Percentiles rank a stretch among this genome's conserved stretches.
Conservation (phyloP, 2,329 filamentous ascomycete genomes). For the Cadophora luteo-olivacea region DNA sequence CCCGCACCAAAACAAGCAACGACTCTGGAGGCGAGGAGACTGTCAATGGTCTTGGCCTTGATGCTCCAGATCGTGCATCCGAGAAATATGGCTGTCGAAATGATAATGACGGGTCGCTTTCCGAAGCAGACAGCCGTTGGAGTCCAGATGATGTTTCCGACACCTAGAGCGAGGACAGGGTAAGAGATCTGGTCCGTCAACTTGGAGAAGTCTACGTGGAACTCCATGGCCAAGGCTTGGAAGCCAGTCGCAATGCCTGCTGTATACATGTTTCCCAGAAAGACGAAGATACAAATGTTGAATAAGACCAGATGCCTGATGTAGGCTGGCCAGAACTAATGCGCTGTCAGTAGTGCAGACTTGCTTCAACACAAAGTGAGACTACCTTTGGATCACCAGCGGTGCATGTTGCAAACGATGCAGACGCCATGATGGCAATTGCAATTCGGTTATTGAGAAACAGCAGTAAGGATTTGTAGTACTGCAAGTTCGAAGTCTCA, state of each 20-base stretch:
- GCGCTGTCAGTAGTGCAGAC: background rate
- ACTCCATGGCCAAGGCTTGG: slow-evolving; percentile 29
- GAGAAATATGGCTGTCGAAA: slow-evolving; percentile 45
- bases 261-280: slow-evolving; percentile 30
- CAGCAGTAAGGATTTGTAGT: background rate
- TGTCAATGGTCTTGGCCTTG: slow-evolving; percentile 44
- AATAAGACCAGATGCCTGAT: slow-evolving; percentile 31
- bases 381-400: slow-evolving; percentile 33
- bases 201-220: slow-evolving; percentile 27
- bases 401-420: slow-evolving; percentile 18
- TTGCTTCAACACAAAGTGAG: background rate
- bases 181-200: slow-evolving; percentile 33
- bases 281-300: slow-evolving; percentile 34
- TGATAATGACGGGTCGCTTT: slow-evolving; percentile 46
- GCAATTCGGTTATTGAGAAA: background rate
- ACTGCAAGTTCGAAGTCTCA: background rate
- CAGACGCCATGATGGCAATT: slow-evolving; percentile 15
- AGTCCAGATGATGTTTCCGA: slow-evolving; percentile 34
- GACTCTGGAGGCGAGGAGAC: slow-evolving; percentile 45
- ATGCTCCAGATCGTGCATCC: slow-evolving; percentile 44
- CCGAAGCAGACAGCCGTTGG: slow-evolving; percentile 42
- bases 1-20: slow-evolving; percentile 43
- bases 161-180: slow-evolving; percentile 35
- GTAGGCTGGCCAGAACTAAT: slow-evolving; percentile 35
- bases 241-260: slow-evolving; percentile 34